Evolutionary conservation across 2,329 filamentous ascomycete genomes (phyloP).

Genomic region (Fusarium penzigii): DNA sequence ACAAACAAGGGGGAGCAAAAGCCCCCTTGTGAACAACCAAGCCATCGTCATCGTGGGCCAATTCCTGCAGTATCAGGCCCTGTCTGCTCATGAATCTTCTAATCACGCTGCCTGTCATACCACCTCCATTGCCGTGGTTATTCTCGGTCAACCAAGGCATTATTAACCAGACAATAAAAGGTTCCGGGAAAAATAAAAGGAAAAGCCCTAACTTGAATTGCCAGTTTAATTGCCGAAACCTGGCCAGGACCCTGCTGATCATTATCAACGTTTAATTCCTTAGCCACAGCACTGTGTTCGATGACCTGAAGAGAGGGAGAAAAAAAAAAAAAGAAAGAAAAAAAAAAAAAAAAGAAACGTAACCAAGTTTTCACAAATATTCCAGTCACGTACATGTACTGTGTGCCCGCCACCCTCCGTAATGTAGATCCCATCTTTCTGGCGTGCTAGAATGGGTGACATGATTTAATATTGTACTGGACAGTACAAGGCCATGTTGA

Average conservation of each 20-base stretch:
- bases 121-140: background rate
- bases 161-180: background rate
- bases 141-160: too few species aligned
- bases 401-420: background rate
- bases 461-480: background rate
- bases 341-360: background rate
- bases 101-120: background rate
- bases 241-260: background rate
- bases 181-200: background rate
- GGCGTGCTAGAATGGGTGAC: background rate
- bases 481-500: background rate
- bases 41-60: background rate
- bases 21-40: background rate
- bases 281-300: background rate
- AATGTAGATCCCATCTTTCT: background rate
- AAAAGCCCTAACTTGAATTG: background rate
- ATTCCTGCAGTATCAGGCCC: background rate
- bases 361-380: background rate
- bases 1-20: too few species aligned
- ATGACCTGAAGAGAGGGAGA: background rate
- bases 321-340: background rate
- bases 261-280: background rate
- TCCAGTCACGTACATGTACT: background rate
- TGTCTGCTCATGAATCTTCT: background rate
- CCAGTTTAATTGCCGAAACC: background rate